Conservation (phyloP, 1,139 yeast genomes). For the Yamadazyma atlantica region DNA sequence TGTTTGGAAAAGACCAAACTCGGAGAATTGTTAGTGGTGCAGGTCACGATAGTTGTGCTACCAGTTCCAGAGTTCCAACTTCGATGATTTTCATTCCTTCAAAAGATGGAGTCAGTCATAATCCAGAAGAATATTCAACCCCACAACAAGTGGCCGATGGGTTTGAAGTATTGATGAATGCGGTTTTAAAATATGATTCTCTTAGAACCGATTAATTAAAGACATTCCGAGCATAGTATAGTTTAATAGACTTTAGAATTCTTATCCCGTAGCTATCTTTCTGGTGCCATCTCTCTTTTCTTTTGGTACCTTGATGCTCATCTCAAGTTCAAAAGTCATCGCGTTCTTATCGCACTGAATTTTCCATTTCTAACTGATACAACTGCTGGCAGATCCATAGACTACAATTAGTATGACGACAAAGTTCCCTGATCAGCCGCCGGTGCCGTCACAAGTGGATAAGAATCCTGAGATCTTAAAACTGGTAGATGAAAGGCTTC, state of each 20-base stretch:
- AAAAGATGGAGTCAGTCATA: slow-evolving; percentile 68
- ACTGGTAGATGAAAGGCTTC: slow-evolving; percentile 26
- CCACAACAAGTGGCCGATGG: slow-evolving; percentile 66
- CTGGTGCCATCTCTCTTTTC: neutral
- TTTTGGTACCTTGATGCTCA: neutral
- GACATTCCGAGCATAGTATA: neutral
- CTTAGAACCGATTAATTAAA: slow-evolving; percentile 7
- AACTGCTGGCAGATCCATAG: neutral
- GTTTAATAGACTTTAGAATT: too few species aligned
- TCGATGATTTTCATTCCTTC: slow-evolving; percentile 77
- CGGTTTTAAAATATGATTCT: slow-evolving; percentile 56
- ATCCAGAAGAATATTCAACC: slow-evolving; percentile 62
- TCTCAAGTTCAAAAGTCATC: too few species aligned
- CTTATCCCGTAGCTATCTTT: too few species aligned
- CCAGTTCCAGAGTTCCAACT: slow-evolving; percentile 58
- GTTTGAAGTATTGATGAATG: slow-evolving; percentile 54
- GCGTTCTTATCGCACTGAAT: slow-evolving; percentile 1
- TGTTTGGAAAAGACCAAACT: slow-evolving; percentile 44
- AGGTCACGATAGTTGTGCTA: slow-evolving; percentile 70
- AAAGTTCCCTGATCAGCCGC: slow-evolving; percentile 24
- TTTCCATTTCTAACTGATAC: neutral
- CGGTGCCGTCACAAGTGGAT: slow-evolving; percentile 17
- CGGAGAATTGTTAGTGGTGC: slow-evolving; percentile 64
- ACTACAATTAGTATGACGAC: neutral
- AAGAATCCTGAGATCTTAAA: slow-evolving; percentile 17